Percentiles rank a stretch among this genome's conserved stretches.
Evolutionary conservation across 2,329 filamentous ascomycete species (phyloP).

Genomic region (Penicillium rolfsii): DNA sequence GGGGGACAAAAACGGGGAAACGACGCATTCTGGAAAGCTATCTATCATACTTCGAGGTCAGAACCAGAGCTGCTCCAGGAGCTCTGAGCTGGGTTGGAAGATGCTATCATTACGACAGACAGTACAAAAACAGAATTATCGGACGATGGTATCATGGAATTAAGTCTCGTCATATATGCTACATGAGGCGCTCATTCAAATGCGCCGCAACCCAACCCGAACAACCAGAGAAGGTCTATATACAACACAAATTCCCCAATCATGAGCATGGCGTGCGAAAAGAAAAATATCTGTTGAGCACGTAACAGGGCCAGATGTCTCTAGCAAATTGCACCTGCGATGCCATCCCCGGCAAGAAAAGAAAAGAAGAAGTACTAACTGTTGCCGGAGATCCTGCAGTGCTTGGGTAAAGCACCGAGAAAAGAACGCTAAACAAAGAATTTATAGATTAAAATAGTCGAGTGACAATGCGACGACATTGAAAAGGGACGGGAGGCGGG

Average conservation of each 20-base stretch:
- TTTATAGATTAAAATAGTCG: conserved; percentile 25
- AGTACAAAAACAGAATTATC: neutral
- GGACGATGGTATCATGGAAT: conserved; percentile 33
- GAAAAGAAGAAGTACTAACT: conserved; percentile 5
- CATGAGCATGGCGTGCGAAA: conserved; percentile 28
- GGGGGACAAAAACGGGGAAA: neutral
- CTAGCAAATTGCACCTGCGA: neutral
- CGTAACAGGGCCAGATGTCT: conserved; percentile 20
- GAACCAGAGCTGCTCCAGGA: neutral
- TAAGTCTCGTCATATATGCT: conserved; percentile 36
- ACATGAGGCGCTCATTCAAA: conserved; percentile 32
- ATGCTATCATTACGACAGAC: neutral
- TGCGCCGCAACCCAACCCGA: conserved; percentile 31
- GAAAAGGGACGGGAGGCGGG: conserved; percentile 5
- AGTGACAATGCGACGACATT: conserved; percentile 23
- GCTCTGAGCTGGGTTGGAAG: neutral
- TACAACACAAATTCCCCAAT: conserved; percentile 36
- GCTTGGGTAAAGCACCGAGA: conserved; percentile 3
- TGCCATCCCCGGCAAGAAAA: conserved; percentile 32
- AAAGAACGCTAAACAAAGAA: conserved; percentile 26
- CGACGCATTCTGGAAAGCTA: neutral
- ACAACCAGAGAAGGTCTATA: conserved; percentile 40
- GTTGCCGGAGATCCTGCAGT: conserved; percentile 3
- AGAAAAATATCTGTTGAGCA: conserved; percentile 8
- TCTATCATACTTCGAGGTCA: neutral